Evolutionary conservation across 176 grass and related monocot species (phyloP), one percentile per base, ranked within the genome.

Genomic region (Oryza glaberrima): DNA sequence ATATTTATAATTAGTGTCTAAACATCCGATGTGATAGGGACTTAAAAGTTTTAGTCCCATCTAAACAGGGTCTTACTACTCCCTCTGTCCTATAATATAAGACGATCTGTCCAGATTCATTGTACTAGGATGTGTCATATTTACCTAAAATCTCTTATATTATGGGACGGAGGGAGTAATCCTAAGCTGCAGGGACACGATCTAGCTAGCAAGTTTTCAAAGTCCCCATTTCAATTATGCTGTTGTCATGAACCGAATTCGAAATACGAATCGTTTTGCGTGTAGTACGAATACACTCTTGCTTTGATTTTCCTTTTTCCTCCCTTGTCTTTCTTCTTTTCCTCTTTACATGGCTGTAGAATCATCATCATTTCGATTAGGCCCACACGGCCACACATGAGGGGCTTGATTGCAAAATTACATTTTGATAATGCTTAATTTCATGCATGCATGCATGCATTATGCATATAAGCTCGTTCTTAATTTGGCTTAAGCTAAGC

Each of bases 291-390:
- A 34, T 9, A 40, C 46, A 35, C 58, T 19, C 47, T 52, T n/a
- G 7, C 73, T 76, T 76, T 75, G 45, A 17, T 32, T 32, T 70
- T 75, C 1, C 12, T 19, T 73, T 81, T 71, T 41, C 38, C 8
- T 71, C 34, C 32, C 14, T 58, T 32, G 35, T 34, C 26, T 75
- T 75, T 76, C 44, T 32, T 40, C 72, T 75, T 84, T 83, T 26
- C 60, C 72, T 76, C 61, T 84, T 84, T 84, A 76, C 14, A 67
- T 68, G n/a, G 54, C 44, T 26, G 28, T 76, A 76, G 45, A 5
- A 63, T 1, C 34, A 52, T 26, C 20, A 76, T 84, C 46, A 76
- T 76, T 25, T 28, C 44, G 46, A 36, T 5, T 52, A 52, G 82
- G 61, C 58, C 72, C 82, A 38, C 30, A 58, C 52, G 61, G 26